Conservation (phyloP, 768 basidiomycete genomes). For the Fibroporia radiculosa region DNA sequence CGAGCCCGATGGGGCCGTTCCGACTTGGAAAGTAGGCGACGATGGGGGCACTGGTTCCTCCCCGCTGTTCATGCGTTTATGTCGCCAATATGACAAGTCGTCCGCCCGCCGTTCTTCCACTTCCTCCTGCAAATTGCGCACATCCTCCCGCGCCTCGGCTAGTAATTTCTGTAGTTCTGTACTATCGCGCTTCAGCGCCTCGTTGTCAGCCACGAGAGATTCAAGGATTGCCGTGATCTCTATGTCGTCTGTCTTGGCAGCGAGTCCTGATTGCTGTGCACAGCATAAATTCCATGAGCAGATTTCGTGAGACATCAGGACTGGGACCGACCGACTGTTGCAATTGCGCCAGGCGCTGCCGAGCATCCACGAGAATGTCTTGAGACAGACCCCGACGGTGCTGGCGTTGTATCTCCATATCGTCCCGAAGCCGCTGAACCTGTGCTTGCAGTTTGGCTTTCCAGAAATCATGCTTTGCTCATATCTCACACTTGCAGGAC, state of each 20-base stretch:
- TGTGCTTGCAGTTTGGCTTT: conserved; percentile 66
- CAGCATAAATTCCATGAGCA: not conserved
- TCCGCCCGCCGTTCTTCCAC: conserved; percentile 62
- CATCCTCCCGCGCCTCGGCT: conserved; percentile 69
- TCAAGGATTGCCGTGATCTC: conserved; percentile 69
- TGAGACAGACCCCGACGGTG: conserved; percentile 62
- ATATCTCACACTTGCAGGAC: not conserved
- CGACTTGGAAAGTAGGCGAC: conserved; percentile 19
- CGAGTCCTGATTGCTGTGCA: conserved; percentile 31
- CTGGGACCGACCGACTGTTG: conserved; percentile 42
- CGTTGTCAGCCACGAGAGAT: conserved; percentile 81
- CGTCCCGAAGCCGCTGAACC: conserved; percentile 54
- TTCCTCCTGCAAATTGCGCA: conserved; percentile 62
- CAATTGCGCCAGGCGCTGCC: conserved; percentile 51
- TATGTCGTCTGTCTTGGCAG: conserved; percentile 35
- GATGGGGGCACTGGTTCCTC: conserved; percentile 9
- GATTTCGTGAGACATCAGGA: not conserved
- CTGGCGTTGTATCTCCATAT: conserved; percentile 51
- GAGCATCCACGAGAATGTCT: conserved; percentile 57
- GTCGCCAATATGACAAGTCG: conserved; percentile 12
- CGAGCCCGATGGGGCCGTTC: conserved; percentile 16
- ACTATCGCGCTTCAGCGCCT: conserved; percentile 74
- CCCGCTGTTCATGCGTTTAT: conserved; percentile 16
- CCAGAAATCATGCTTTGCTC: not conserved
- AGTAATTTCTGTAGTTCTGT: conserved; percentile 71